Evolutionary conservation across 78 protist species (phyloP).

Genomic region (Creolimax fragrantissima): DNA sequence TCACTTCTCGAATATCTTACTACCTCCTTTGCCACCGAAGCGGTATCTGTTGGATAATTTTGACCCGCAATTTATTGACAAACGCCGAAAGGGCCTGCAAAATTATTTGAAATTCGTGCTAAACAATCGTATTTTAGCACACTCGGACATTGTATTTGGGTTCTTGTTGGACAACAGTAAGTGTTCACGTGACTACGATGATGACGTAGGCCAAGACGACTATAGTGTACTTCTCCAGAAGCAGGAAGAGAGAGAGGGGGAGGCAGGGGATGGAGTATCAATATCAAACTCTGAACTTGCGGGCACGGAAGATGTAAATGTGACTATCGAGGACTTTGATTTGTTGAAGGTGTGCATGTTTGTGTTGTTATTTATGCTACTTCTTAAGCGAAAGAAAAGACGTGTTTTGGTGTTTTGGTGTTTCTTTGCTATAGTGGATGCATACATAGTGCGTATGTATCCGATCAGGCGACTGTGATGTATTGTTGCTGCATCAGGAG

Average conservation of each 20-base stretch:
- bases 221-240: background rate
- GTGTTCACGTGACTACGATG: background rate
- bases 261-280: background rate
- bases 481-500: too few relatives aligned
- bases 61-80: background rate
- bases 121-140: background rate
- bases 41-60: background rate
- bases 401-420: too few relatives aligned
- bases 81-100: background rate
- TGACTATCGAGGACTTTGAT: constrained; percentile 73
- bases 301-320: background rate
- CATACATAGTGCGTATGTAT: too few relatives aligned
- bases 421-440: too few relatives aligned
- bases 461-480: too few relatives aligned
- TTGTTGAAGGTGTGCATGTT: constrained; percentile 15
- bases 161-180: background rate
- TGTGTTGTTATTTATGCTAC: background rate
- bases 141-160: background rate
- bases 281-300: background rate
- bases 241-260: background rate
- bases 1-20: background rate
- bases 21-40: background rate
- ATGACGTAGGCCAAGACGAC: background rate
- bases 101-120: background rate
- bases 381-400: too few relatives aligned